A percentile compares a stretch with the other conserved stretches of the same genome.
phyloP scores from a whole-genome alignment of 169 alveolate species.

The Ichthyophthirius multifiliis region DNA sequence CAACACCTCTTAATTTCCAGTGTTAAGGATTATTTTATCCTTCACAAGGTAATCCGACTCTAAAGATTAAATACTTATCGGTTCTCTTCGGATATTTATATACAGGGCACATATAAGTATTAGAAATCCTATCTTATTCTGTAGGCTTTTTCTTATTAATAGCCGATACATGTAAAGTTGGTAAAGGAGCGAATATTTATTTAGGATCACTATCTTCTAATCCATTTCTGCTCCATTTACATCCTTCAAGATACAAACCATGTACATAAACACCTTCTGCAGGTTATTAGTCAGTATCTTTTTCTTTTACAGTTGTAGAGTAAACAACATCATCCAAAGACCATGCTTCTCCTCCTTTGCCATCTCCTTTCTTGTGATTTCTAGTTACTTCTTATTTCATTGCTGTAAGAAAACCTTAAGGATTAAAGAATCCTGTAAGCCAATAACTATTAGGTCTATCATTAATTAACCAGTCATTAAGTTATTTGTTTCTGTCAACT shows the following conservation, averaged over 20 bases:
- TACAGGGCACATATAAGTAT: conserved; percentile 91
- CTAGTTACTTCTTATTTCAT: conserved; percentile 93
- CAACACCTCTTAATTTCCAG: conserved; percentile 87
- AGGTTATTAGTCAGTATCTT: conserved; percentile 63
- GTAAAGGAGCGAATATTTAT: conserved; percentile 81
- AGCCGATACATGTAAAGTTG: conserved; percentile 90
- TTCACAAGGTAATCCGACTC: conserved; percentile 68
- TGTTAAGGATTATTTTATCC: conserved; percentile 46
- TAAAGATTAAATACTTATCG: conserved; percentile 92
- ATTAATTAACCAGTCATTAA: conserved; percentile 90
- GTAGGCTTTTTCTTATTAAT: conserved; percentile 86
- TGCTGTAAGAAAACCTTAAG: conserved; percentile 95
- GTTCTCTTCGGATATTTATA: conserved; percentile 93
- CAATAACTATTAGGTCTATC: conserved; percentile 92
- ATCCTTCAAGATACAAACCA: conserved; percentile 95
- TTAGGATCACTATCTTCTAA: conserved; percentile 69
- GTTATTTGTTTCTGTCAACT: conserved; percentile 89
- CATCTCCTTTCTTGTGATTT: conserved; percentile 76
- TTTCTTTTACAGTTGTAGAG: conserved; percentile 52
- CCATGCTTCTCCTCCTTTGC: conserved; percentile 87
- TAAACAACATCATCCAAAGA: conserved; percentile 93
- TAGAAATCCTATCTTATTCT: conserved; percentile 79
- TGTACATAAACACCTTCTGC: conserved; percentile 91
- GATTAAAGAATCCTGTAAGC: conserved; percentile 95
- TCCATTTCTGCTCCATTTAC: conserved; percentile 92